Evolutionary conservation across 768 basidiomycete genomes (phyloP), one percentile per base, ranked within the genome.

Genomic region (Gloeopeniophorella convolvens): DNA sequence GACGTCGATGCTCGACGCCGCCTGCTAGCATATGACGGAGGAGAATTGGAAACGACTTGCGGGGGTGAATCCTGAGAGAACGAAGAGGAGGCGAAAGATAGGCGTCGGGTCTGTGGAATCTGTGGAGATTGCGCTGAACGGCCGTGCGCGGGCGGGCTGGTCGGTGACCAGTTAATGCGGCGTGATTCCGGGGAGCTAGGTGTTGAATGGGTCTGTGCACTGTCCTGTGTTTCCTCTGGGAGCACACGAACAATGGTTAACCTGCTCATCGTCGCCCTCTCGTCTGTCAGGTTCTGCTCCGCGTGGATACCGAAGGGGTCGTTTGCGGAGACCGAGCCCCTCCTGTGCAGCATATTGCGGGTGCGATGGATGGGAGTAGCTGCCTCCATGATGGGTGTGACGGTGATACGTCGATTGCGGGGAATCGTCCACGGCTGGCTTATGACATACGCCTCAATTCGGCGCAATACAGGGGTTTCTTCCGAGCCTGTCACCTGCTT

Each of bases 31-130:
- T 47, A 49, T 20, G 42, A 55, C 9, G 45, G 57, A 21, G 43
- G 54, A 33, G 41, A 42, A 49, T 18, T 46, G 5, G 53, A 24
- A 18, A 26, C 24, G 18, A 23, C 30, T 10, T 42, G 45, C 6
- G 26, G 31, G 10, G 7, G 13, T 28, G 50, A 24, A 16, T 53
- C 55, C 1, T 43, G 42, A 12, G 52, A 35, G 32, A 58, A 58
- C 6, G 57, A 58, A 31, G 57, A 44, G 20, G 57, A 51, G 13
- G 57, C 57, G 35, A 58, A 58, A 11, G 57, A 58, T 15, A 58
- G 43, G 4, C 57, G 57, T 26, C 51, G 36, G 21, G 55, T 15
- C 23, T 46, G 50, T n/a, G 3, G 13, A 21, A 3, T 21, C 11
- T 21, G 16, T 11, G 13, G 32, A 12, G 32, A 9, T 18, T 40